Conservation (phyloP, 2,329 filamentous ascomycete genomes). For the Neonectria coccinea region DNA sequence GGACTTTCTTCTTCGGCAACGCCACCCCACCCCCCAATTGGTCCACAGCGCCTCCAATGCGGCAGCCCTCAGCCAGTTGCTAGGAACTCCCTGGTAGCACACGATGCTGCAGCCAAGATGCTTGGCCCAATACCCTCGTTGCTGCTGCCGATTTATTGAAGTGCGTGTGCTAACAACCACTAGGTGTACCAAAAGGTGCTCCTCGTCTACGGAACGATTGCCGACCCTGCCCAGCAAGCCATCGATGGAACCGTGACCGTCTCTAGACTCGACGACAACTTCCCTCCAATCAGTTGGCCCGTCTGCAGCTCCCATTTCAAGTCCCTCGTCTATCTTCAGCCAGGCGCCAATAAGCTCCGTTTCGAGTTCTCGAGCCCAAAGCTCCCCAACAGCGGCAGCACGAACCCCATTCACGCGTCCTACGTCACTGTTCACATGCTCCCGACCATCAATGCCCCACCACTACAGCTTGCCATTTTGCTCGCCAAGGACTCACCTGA, state of each 20-base stretch:
- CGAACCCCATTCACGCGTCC: conserved; percentile 79
- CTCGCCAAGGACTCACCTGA: conserved; percentile 88
- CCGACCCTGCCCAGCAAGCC: conserved; percentile 73
- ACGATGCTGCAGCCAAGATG: conserved; percentile 25
- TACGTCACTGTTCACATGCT: conserved; percentile 89
- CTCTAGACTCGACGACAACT: conserved; percentile 84
- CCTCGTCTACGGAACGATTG: conserved; percentile 83
- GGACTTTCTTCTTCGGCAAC: conserved; percentile 31
- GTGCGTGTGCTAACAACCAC: conserved; percentile 39
- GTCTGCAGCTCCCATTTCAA: conserved; percentile 93
- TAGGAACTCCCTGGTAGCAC: conserved; percentile 24
- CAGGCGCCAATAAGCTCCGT: conserved; percentile 87
- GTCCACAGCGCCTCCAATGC: conserved; percentile 25
- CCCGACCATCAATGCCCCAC: conserved; percentile 80
- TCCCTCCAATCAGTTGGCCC: conserved; percentile 87
- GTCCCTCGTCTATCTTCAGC: conserved; percentile 87
- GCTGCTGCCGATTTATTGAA: conserved; percentile 21
- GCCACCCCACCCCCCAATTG: conserved; percentile 22
- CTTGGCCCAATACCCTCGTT: conserved; percentile 15
- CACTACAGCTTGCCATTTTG: conserved; percentile 89
- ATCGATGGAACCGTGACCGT: conserved; percentile 85
- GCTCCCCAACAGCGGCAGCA: conserved; percentile 74
- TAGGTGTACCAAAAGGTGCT: conserved; percentile 94
- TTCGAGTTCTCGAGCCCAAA: conserved; percentile 91
- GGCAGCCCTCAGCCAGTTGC: conserved; percentile 29